Conservation (phyloP, 2,329 filamentous ascomycete species). For the Curvularia verruculosa region DNA sequence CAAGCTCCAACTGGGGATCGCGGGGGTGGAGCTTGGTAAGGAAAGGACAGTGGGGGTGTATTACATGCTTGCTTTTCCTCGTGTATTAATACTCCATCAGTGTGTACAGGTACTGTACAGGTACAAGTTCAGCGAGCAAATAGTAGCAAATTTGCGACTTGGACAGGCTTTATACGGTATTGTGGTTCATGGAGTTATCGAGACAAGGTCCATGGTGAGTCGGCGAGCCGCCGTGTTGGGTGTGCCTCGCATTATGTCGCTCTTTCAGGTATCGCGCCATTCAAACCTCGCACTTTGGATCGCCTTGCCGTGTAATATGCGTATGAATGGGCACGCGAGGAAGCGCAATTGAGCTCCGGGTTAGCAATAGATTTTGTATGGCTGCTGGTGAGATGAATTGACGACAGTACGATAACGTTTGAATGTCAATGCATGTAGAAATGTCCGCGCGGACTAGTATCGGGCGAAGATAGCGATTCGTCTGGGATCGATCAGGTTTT, state of each 20-base stretch:
- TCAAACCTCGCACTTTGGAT: neutral
- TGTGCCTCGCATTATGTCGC: slow-evolving; percentile 8
- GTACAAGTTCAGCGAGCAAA: neutral
- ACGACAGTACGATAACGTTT: neutral
- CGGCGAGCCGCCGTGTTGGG: neutral
- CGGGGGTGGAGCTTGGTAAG: slow-evolving; percentile 6
- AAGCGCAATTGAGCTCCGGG: neutral
- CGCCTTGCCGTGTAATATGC: neutral
- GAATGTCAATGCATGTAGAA: neutral
- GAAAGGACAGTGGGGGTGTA: neutral
- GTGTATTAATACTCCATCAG: neutral
- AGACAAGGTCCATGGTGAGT: neutral
- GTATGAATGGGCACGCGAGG: neutral
- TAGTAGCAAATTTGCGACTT: neutral
- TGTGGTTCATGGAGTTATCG: neutral
- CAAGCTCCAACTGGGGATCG: slow-evolving; percentile 19
- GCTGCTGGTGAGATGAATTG: neutral
- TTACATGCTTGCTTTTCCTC: neutral
- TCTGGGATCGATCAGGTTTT: neutral
- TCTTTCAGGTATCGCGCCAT: slow-evolving; percentile 5
- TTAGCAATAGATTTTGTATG: neutral
- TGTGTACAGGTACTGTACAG: neutral
- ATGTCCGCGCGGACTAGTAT: neutral
- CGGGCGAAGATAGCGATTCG: neutral
- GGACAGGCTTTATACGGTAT: neutral